Conservation (phyloP, 306 rosid species). For the Pyrus pyrifolia region DNA sequence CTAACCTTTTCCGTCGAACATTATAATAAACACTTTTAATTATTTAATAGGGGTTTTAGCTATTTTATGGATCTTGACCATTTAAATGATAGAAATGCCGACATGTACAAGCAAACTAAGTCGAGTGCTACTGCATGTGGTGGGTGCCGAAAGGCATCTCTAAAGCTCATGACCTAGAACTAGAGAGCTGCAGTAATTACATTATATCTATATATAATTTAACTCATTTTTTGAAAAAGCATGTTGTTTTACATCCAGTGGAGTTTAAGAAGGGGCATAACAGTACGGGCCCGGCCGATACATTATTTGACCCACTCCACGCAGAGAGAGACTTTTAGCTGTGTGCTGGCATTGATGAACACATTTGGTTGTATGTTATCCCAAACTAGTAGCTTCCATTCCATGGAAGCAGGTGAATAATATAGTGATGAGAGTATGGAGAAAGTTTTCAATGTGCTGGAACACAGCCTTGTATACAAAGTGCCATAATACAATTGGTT, state of each 20-base stretch:
- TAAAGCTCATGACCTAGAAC: background rate
- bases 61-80: background rate
- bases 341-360: constrained; percentile 4
- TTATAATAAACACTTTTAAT: background rate
- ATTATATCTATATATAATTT: background rate
- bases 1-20: no score
- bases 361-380: constrained; percentile 27
- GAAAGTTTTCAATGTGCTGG: no score
- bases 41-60: no score
- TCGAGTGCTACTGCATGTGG: background rate
- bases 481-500: no score
- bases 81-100: background rate
- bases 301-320: background rate
- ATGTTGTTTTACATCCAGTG: background rate
- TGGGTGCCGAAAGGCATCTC: background rate
- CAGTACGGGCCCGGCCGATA: background rate
- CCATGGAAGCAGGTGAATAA: background rate
- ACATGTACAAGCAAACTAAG: background rate
- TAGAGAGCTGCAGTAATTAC: background rate
- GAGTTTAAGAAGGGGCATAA: background rate
- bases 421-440: background rate
- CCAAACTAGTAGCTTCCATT: constrained; percentile 24
- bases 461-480: no score
- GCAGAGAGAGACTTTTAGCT: background rate
- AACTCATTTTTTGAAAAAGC: background rate